Base-by-base conservation (phyloP, 176 grass and related monocot species). In the Oryza coarctata region DNA sequence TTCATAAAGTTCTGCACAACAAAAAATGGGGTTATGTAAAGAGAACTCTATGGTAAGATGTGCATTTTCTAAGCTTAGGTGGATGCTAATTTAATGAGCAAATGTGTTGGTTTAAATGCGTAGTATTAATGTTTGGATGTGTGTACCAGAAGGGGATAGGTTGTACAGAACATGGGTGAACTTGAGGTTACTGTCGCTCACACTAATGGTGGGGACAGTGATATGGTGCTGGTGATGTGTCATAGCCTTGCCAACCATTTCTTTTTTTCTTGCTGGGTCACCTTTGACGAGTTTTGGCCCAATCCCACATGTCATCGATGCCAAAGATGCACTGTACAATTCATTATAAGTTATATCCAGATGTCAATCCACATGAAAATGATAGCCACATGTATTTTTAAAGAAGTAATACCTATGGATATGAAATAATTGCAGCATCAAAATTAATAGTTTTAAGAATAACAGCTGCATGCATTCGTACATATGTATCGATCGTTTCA, bases 81-180 rank as follows among this genome's bases (percentile, higher is more conserved):
- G 17, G 3, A 20, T 50, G 13, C 13, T 50, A n/a, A 50, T 17
- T 50, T 50, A 20, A 50, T 50, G 14, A 50, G 40, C 40, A 43
- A 49, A 49, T 49, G 12, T 2, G 44, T 49, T 49, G 14, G 11
- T 15, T 49, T 17, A 17, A 17, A 49, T 49, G 40, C 3, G 3
- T 49, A 17, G n/a, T n/a, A n/a, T n/a, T 49, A 49, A 3, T 49
- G 44, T 49, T 49, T 49, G 44, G 1, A 9, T 3, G 32, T 1
- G 15, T 0, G 6, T 94, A 97, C 94, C 94, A 1, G 80, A 93
- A 3, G 96, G 93, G 5, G 93, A 94, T 29, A 99, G 93, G 77
- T 99, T 99, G 93, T 95, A 93, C 85, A 99, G 87, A 73, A 95
- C 90, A 83, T 95, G 93, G 5, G 96, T 99, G 93, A 94, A 99